Base-by-base conservation (phyloP, 306 rosid genomes). In the Vigna angularis region DNA sequence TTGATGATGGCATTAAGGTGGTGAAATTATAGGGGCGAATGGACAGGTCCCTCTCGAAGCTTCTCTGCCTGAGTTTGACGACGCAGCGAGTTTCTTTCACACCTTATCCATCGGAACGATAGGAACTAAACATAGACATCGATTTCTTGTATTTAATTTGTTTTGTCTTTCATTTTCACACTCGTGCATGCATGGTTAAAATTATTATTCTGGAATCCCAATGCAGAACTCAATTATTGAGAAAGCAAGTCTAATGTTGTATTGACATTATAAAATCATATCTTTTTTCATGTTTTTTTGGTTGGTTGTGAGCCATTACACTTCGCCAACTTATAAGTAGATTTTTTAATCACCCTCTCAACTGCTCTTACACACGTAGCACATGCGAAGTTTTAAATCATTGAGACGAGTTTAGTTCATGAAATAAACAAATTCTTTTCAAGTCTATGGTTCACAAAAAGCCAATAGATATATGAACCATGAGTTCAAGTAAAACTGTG, bases 11-110 rank as follows among this genome's bases (percentile, higher is more conserved):
- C 36, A 49, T 22, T 20, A 68, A 16, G 74, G 76, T 86, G 70
- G 45, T 72, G 22, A 82, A 61, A 16, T 63, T 11, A 36, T 13
- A 22, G 72, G 56, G 56, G 40, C 57, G 63, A 82, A 44, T n/a
- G 56, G 36, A 10, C 55, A 10, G 17, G 76, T 78, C 73, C 26
- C 78, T 18, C 47, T 61, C 72, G 55, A 16, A 56, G 48, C 4
- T 6, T 70, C 55, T 75, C 51, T 75, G 26, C 67, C 61, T 44
- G 52, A 70, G 7, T 63, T 75, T 70, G 64, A 49, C 77, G 73
- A 73, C 17, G 78, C 84, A 75, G 68, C 78, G 77, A 76, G 70
- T 76, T 74, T 80, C 64, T 72, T 62, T 77, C 85, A 79, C 68
- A 80, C 72, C 75, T 73, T 58, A 63, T 87, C 83, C 84, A 45